phyloP scores from a whole-genome alignment of 257 asterid species.

The Penstemon davidsonii region DNA sequence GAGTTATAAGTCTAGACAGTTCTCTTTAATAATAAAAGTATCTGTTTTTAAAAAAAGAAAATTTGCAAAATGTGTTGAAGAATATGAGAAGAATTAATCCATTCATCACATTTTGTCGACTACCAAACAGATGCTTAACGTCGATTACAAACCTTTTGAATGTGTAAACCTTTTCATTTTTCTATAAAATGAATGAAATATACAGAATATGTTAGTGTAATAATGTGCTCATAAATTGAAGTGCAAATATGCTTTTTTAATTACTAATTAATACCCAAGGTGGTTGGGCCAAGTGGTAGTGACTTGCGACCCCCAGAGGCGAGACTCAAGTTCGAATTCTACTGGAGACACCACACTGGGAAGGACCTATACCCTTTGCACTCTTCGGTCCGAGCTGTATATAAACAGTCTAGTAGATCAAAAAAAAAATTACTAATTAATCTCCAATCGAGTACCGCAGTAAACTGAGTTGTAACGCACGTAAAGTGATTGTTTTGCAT shows the following conservation, averaged over 20 bases:
- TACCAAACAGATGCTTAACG: not conserved
- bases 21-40: no score
- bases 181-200: not conserved
- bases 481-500: slow-evolving; percentile 44
- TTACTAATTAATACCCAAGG: slow-evolving; percentile 24
- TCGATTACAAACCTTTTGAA: not conserved
- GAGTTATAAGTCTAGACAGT: no score
- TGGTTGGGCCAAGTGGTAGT: no score
- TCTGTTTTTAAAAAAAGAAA: no score
- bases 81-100: no score
- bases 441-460: slow-evolving; percentile 31
- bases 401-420: no score
- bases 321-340: no score
- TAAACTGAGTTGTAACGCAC: slow-evolving; percentile 55
- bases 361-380: no score
- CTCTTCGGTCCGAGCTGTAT: no score
- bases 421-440: slow-evolving; percentile 25
- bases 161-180: not conserved
- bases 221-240: slow-evolving; percentile 29
- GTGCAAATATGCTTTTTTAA: slow-evolving; percentile 16
- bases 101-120: not conserved
- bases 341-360: no score
- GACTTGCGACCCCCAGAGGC: no score
- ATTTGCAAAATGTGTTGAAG: no score
- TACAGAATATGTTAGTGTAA: not conserved